phyloP scores from a whole-genome alignment of 768 basidiomycete species.

The Kwoniella botswanensis region DNA sequence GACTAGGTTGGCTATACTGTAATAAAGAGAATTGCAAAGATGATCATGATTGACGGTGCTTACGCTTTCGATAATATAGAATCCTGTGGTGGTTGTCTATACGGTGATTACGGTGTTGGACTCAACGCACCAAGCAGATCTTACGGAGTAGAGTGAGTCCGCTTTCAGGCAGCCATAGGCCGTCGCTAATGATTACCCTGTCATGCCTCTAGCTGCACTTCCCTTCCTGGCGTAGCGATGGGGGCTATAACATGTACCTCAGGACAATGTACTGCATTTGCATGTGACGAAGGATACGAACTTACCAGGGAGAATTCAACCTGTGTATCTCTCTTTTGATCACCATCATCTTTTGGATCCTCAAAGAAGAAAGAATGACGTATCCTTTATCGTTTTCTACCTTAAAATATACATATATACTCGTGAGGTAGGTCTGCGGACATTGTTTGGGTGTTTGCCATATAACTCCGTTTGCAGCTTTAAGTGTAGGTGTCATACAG shows the following conservation, averaged over 20 bases:
- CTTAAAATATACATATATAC: too few species aligned
- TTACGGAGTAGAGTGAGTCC: slow-evolving; percentile 10
- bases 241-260: slow-evolving; percentile 16
- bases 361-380: too few species aligned
- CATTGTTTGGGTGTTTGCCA: too few species aligned
- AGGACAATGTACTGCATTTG: slow-evolving; percentile 17
- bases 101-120: slow-evolving; percentile 13
- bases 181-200: too few species aligned
- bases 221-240: slow-evolving; percentile 4
- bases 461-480: too few species aligned
- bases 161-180: not conserved
- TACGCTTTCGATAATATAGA: not conserved
- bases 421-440: too few species aligned
- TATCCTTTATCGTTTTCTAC: too few species aligned
- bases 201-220: slow-evolving; percentile 7
- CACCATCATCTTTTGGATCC: too few species aligned
- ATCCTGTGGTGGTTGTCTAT: slow-evolving; percentile 19
- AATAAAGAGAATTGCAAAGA: not conserved
- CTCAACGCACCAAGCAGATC: not conserved
- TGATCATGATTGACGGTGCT: not conserved
- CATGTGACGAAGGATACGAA: slow-evolving; percentile 19
- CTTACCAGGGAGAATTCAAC: slow-evolving; percentile 5
- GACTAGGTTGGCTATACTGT: not conserved
- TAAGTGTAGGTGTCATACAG: too few species aligned
- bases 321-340: slow-evolving; percentile 10